Percentiles rank a stretch among this genome's conserved stretches.
Evolutionary conservation across 192 early-diverging fungal genomes (phyloP).

Genomic region (Radiomyces spectabilis): DNA sequence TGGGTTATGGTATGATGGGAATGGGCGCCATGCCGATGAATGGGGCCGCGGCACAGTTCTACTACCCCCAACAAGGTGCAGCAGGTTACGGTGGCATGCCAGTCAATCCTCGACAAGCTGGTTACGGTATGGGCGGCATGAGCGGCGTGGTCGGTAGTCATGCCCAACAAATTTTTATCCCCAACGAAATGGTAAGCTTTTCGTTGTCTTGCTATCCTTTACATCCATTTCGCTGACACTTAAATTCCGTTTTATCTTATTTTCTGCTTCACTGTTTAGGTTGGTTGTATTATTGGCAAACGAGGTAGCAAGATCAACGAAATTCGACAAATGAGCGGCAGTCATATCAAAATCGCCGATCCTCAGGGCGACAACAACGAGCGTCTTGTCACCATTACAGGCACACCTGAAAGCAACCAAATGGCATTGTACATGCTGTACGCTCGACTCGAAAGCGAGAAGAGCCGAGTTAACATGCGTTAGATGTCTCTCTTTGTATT

Average conservation of each 20-base stretch:
- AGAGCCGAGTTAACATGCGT: too few relatives aligned
- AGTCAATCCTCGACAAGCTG: not conserved
- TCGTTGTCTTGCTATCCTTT: too few relatives aligned
- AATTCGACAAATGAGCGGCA: conserved; percentile 70
- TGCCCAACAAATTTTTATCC: conserved; percentile 57
- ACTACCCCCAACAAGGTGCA: conserved; percentile 17
- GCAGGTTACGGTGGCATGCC: not conserved
- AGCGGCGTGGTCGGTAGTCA: conserved; percentile 7
- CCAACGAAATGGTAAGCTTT: conserved; percentile 53
- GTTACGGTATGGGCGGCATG: conserved; percentile 8
- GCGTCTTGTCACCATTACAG: conserved; percentile 86
- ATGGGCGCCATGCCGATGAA: conserved; percentile 17
- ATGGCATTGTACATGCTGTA: conserved; percentile 91
- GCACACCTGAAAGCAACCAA: conserved; percentile 80
- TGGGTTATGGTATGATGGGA: conserved; percentile 5
- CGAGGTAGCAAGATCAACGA: conserved; percentile 77
- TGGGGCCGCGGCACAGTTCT: conserved; percentile 8
- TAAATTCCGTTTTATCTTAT: not conserved
- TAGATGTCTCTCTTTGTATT: too few relatives aligned
- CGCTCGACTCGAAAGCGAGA: conserved; percentile 80
- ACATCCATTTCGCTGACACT: too few relatives aligned
- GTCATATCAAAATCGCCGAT: conserved; percentile 84
- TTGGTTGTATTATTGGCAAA: conserved; percentile 95
- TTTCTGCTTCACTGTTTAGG: conserved; percentile 21
- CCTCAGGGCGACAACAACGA: conserved; percentile 62